These are phyloP conservation scores for Kernera saxatilis DNA, from an alignment of 345 rosid genomes.

Conservation along the genomic window DNA sequence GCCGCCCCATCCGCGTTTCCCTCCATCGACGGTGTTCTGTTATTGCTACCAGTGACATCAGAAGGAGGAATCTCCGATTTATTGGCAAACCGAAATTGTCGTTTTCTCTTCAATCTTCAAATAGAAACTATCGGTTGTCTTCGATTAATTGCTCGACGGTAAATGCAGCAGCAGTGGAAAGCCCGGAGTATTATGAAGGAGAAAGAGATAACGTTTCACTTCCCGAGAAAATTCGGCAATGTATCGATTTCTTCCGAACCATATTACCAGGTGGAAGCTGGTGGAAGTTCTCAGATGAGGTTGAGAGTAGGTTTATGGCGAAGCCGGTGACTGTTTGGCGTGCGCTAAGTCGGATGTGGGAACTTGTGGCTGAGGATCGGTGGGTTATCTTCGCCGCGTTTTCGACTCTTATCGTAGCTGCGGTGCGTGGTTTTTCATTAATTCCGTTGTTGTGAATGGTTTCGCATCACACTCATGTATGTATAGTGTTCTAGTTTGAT, in stretches of 20 bases:
- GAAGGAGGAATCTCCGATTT: slow-evolving; percentile 26
- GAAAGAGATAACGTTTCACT: slow-evolving; percentile 38
- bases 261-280: slow-evolving; percentile 86
- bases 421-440: slow-evolving; percentile 42
- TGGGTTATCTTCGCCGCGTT: slow-evolving; percentile 83
- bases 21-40: slow-evolving; percentile 24
- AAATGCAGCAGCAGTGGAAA: slow-evolving; percentile 51
- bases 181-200: slow-evolving; percentile 25
- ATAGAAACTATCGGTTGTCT: background rate
- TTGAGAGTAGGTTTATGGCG: slow-evolving; percentile 54
- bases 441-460: background rate
- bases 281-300: slow-evolving; percentile 82
- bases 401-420: slow-evolving; percentile 71
- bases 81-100: slow-evolving; percentile 1
- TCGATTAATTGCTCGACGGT: slow-evolving; percentile 46
- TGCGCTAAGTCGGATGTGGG: slow-evolving; percentile 87
- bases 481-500: background rate
- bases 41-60: background rate
- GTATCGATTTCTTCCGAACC: slow-evolving; percentile 46
- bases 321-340: slow-evolving; percentile 82
- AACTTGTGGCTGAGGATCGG: slow-evolving; percentile 73
- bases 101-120: slow-evolving; percentile 2
- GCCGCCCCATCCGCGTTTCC: slow-evolving; percentile 32
- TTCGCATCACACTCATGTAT: background rate
- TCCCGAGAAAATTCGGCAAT: slow-evolving; percentile 41